Percentiles rank a stretch among this genome's conserved stretches.
These are phyloP conservation scores for Xylariaceae sp. DNA, from an alignment of 2,329 filamentous ascomycete species.

Conservation along the genomic window DNA sequence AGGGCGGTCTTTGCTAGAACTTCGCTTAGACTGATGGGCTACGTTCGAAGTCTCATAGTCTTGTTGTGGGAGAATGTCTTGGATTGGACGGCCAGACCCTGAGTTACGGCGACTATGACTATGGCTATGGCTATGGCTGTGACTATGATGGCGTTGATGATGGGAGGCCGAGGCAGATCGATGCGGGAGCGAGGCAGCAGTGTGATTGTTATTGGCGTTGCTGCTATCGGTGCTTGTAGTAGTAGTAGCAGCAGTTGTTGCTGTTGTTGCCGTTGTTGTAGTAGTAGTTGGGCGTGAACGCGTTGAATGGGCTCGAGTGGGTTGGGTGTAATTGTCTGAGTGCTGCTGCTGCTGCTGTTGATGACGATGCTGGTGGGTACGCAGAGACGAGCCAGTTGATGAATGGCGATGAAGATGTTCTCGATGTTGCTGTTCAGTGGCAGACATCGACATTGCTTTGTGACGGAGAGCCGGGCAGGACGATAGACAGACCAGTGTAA, in stretches of 20 bases:
- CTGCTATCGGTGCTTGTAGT: slow-evolving; percentile 33
- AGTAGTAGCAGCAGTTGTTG: slow-evolving; percentile 25
- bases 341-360: slow-evolving; percentile 27
- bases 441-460: slow-evolving; percentile 44
- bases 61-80: slow-evolving; percentile 60
- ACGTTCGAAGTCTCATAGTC: slow-evolving; percentile 78
- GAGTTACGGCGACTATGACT: slow-evolving; percentile 47
- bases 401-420: slow-evolving; percentile 35
- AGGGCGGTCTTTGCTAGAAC: slow-evolving; percentile 68
- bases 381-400: slow-evolving; percentile 29
- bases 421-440: slow-evolving; percentile 38
- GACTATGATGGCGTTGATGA: slow-evolving; percentile 47
- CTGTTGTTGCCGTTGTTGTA: slow-evolving; percentile 30
- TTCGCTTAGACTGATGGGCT: slow-evolving; percentile 67
- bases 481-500: slow-evolving; percentile 14
- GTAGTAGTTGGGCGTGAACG: slow-evolving; percentile 44
- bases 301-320: slow-evolving; percentile 47
- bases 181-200: slow-evolving; percentile 34
- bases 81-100: slow-evolving; percentile 48
- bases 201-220: slow-evolving; percentile 28
- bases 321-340: slow-evolving; percentile 25
- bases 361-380: slow-evolving; percentile 41
- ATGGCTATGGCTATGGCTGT: neutral
- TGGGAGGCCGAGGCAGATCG: slow-evolving; percentile 40
- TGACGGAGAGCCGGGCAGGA: slow-evolving; percentile 20